A percentile compares a stretch with the other conserved stretches of the same genome.
Evolutionary conservation across 106 monocot species (phyloP).

Genomic region (Gastrodia elata): DNA sequence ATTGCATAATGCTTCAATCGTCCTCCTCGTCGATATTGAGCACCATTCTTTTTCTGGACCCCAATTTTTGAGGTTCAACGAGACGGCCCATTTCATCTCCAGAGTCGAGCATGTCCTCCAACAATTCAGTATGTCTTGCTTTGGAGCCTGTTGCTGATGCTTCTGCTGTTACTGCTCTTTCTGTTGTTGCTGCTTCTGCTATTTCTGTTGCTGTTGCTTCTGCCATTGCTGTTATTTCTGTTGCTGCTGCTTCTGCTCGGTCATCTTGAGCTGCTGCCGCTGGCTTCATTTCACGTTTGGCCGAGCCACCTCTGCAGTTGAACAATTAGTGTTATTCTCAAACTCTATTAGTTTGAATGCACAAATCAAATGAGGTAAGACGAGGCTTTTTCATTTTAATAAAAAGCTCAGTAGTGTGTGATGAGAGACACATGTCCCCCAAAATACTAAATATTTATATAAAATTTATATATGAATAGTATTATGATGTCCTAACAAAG

Average conservation of each 20-base stretch:
- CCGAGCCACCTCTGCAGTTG: background rate
- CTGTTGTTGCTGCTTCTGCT: background rate
- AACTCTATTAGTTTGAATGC: too few species aligned
- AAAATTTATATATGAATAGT: background rate
- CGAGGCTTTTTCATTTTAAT: too few species aligned
- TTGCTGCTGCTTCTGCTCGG: background rate
- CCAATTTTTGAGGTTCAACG: background rate
- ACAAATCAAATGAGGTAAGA: too few species aligned
- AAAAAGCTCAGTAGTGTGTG: too few species aligned
- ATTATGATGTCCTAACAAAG: background rate
- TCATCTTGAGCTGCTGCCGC: background rate
- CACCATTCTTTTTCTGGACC: background rate
- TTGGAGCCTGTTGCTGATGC: background rate
- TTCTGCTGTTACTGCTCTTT: background rate
- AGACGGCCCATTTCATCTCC: background rate
- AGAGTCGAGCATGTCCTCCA: background rate
- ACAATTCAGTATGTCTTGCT: background rate
- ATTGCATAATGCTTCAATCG: background rate
- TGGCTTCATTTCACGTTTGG: background rate
- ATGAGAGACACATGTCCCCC: too few species aligned
- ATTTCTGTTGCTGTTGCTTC: background rate
- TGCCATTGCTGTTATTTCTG: background rate
- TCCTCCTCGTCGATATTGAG: background rate
- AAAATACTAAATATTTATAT: too few species aligned
- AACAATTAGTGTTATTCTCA: background rate